Base-by-base conservation (phyloP, 2,329 filamentous ascomycete species). In the Triangularia verruculosa region DNA sequence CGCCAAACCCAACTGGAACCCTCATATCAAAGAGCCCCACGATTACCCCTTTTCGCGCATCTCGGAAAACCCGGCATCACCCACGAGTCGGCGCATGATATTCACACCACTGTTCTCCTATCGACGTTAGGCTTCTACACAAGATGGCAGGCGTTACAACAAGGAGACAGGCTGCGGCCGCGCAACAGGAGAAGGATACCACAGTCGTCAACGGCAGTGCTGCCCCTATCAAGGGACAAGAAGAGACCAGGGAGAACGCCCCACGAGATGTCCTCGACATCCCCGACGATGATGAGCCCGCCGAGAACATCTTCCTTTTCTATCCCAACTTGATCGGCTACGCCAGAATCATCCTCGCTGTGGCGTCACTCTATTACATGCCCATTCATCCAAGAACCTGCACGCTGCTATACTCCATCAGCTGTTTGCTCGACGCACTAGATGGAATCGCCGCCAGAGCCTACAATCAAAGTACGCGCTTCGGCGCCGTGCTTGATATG, bases 341-440 rank as follows among this genome's bases (percentile, higher is more conserved):
- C 77, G 83, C 80, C 63, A 88, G 91, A 72, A 89, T 95, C 73
- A 79, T 94, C 68, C 85, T 94, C 69, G 93, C 93, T 71, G 81
- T 97, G 72, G 92, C 91, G 56, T 97, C 95, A 27, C 88, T 99
- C 69, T 97, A 98, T 82, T 99, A 97, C 82, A 99, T 99, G 95
- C 94, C 95, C 59, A 86, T 98, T 61, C 95, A 99, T 77, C 94
- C 94, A n/a, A 90, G 94, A 72, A 97, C 93, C 39, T 98, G 94
- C 80, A 93, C 91, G 64, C 78, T 93, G 57, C 86, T 96, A 61
- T 99, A 99, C 83, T 94, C 89, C 75, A 81, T 99, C 64, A 98
- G 94, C 25, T 98, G 95, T 76, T 86, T 98, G 53, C 89, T 99
- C 69, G 95, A 99, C 76, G 95, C 94, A 54, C 86, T 98, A 68